phyloP scores from a whole-genome alignment of 805 yeast genomes.

The Candida awuae region DNA sequence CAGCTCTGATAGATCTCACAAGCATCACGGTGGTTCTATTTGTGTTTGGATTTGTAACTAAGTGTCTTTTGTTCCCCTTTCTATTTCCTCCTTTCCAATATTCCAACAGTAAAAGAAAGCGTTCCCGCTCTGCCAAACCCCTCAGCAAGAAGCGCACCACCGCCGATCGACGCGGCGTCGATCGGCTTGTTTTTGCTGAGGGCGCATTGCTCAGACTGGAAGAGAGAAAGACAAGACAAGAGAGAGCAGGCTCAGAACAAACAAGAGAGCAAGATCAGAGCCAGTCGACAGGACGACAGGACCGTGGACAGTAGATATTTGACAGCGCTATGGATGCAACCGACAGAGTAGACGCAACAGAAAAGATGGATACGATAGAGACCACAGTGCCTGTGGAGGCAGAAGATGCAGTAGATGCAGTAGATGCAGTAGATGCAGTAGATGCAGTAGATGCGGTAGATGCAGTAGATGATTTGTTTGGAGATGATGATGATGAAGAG shows the following conservation, averaged over 20 bases:
- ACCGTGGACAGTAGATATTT: no score
- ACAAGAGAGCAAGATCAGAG: not conserved
- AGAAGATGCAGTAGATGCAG: not conserved
- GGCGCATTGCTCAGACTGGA: not conserved
- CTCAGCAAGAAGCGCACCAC: not conserved
- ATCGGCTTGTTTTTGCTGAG: not conserved
- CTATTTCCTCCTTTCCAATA: no score
- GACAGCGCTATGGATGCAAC: no score
- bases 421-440: not conserved
- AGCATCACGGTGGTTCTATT: slow-evolving; percentile 1
- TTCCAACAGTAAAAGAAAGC: no score
- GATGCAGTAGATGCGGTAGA: not conserved
- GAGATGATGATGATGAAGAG: not conserved
- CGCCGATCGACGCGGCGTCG: not conserved
- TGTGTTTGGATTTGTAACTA: no score
- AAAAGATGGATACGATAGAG: no score
- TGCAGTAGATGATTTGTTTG: slow-evolving; percentile 7
- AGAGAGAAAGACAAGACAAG: not conserved
- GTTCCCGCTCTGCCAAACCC: not conserved
- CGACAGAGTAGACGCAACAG: no score
- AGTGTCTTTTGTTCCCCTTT: no score
- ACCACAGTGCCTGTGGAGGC: not conserved
- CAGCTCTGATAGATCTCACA: not conserved
- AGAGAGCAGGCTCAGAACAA: not conserved
- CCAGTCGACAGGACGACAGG: not conserved